These are phyloP conservation scores for Letharia lupina DNA, from an alignment of 495 filamentous ascomycete species.

Conservation along the genomic window DNA sequence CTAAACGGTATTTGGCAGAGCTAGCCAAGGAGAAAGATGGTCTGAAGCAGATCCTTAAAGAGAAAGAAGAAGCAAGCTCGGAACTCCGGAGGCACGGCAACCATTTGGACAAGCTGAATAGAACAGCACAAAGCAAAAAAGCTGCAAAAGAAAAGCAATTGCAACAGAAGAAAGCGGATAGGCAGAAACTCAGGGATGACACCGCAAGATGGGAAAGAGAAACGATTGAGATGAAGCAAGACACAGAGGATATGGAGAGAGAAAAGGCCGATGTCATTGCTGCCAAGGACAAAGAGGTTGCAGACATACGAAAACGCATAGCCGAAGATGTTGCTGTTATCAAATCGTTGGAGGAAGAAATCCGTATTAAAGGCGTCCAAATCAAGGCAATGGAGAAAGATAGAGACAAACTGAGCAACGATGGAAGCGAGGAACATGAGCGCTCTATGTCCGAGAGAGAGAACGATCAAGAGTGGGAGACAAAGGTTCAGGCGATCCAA, in stretches of 20 bases:
- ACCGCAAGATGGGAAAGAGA: slow-evolving; percentile 50
- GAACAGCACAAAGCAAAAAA: slow-evolving; percentile 72
- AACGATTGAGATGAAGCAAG: slow-evolving; percentile 40
- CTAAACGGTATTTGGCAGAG: slow-evolving; percentile 51
- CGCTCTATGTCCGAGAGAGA: slow-evolving; percentile 45
- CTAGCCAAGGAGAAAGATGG: slow-evolving; percentile 60
- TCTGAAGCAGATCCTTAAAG: slow-evolving; percentile 63
- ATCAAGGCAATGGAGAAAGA: slow-evolving; percentile 58
- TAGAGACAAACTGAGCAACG: slow-evolving; percentile 49
- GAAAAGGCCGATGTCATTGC: slow-evolving; percentile 35
- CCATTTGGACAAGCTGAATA: slow-evolving; percentile 70
- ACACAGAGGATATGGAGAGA: slow-evolving; percentile 40
- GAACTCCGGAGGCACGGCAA: slow-evolving; percentile 74
- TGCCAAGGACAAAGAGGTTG: slow-evolving; percentile 38
- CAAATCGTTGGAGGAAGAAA: slow-evolving; percentile 53
- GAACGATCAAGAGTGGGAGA: slow-evolving; percentile 49
- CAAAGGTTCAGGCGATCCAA: slow-evolving; percentile 40
- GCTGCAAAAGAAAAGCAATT: slow-evolving; percentile 63
- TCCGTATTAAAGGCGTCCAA: slow-evolving; percentile 50
- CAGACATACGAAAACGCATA: slow-evolving; percentile 44
- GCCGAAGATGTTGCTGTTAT: slow-evolving; percentile 44
- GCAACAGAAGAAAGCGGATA: slow-evolving; percentile 54
- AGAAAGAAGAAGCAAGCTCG: slow-evolving; percentile 78
- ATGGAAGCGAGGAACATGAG: slow-evolving; percentile 41
- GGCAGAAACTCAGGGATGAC: slow-evolving; percentile 53